These are phyloP conservation scores for Ustanciosporium gigantosporum DNA, from an alignment of 1,284 basidiomycete species.

Conservation along the genomic window DNA sequence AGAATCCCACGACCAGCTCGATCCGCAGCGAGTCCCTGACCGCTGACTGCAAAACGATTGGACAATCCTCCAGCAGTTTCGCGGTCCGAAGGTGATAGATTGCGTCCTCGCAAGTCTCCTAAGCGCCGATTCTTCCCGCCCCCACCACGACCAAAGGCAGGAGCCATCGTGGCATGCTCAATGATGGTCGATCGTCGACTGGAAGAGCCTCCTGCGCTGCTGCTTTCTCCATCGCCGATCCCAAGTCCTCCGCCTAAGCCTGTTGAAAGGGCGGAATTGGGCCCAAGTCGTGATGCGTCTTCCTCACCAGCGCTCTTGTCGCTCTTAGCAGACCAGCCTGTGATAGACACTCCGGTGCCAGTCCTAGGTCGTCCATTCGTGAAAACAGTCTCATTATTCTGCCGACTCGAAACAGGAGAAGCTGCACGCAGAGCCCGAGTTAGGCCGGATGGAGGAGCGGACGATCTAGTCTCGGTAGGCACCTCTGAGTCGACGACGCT, in stretches of 20 bases:
- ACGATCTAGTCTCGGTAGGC: no score
- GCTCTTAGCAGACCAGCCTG: background rate
- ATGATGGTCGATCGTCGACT: constrained; percentile 30
- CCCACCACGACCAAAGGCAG: constrained; percentile 29
- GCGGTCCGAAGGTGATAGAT: constrained; percentile 12
- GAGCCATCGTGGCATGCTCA: constrained; percentile 31
- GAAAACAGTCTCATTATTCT: no score
- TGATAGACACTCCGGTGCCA: background rate
- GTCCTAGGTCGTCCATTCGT: background rate
- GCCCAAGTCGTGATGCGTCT: no score
- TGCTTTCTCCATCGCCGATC: background rate
- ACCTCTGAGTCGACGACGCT: no score
- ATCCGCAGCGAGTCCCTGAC: background rate
- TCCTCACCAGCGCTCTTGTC: background rate
- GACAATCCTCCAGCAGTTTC: background rate
- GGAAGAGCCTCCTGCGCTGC: constrained; percentile 10
- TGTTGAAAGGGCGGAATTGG: no score
- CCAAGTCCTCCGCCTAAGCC: no score
- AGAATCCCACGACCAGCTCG: constrained; percentile 5
- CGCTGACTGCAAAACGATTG: background rate
- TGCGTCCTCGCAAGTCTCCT: background rate
- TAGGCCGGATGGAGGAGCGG: constrained; percentile 26
- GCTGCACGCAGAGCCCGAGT: constrained; percentile 29
- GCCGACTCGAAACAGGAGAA: constrained; percentile 8
- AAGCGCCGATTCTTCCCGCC: background rate